phyloP scores from a whole-genome alignment of 1,139 yeast genomes.

The Hansenula sp. region DNA sequence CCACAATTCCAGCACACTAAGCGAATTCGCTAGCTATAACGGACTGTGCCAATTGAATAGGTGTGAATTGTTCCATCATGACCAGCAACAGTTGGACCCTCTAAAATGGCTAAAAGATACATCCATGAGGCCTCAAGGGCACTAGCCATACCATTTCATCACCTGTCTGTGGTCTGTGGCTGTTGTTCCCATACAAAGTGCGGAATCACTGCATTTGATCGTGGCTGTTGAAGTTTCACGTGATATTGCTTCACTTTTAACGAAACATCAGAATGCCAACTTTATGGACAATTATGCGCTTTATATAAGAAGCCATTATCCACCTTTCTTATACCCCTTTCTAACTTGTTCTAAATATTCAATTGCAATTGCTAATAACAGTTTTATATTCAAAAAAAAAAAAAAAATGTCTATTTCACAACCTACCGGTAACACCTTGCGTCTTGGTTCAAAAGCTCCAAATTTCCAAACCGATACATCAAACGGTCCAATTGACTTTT shows the following conservation, averaged over 20 bases:
- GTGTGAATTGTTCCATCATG: too few species aligned
- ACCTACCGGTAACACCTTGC: conserved; percentile 27
- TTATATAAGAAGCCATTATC: background rate
- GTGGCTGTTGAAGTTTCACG: conserved; percentile 4
- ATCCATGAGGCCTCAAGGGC: background rate
- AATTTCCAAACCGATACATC: conserved; percentile 74
- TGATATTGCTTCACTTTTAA: conserved; percentile 2
- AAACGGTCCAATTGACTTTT: conserved; percentile 70
- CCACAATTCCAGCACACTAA: too few species aligned
- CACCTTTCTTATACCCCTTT: background rate
- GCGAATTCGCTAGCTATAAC: too few species aligned
- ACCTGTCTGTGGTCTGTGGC: background rate
- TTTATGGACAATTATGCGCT: background rate
- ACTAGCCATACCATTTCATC: background rate
- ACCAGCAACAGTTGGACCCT: too few species aligned
- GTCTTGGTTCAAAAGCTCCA: conserved; percentile 73
- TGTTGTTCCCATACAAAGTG: background rate
- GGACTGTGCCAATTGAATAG: too few species aligned
- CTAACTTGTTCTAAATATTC: background rate
- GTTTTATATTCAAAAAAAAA: background rate
- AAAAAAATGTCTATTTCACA: conserved; percentile 24
- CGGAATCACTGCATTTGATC: background rate
- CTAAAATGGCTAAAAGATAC: too few species aligned
- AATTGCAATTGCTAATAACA: background rate
- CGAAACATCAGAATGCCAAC: background rate